These are phyloP conservation scores for Aspergillus neoniger DNA, from an alignment of 2,329 filamentous ascomycete species.

Conservation along the genomic window DNA sequence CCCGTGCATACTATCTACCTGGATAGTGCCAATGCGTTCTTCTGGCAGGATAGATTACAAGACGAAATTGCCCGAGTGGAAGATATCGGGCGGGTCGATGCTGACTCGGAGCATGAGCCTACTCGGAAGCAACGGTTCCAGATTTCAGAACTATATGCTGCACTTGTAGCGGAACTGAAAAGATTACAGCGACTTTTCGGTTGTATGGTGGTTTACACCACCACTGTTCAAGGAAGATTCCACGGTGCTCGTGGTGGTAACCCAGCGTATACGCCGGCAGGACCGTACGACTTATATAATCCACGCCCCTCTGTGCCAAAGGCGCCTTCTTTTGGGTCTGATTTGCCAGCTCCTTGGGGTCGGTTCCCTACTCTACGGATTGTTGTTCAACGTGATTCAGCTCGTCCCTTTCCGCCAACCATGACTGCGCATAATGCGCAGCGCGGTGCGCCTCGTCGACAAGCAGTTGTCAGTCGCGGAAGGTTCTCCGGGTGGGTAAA, in stretches of 20 bases:
- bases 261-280: slow-evolving; percentile 21
- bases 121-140: slow-evolving; percentile 32
- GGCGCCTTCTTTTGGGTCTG: slow-evolving; percentile 34
- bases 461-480: slow-evolving; percentile 37
- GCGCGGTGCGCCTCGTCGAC: slow-evolving; percentile 38
- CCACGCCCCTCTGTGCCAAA: slow-evolving; percentile 12
- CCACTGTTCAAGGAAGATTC: slow-evolving; percentile 21
- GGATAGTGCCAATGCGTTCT: slow-evolving; percentile 58
- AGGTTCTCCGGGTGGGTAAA: slow-evolving; percentile 43
- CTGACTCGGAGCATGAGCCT: slow-evolving; percentile 33
- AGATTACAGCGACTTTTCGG: slow-evolving; percentile 40
- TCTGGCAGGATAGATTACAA: slow-evolving; percentile 54
- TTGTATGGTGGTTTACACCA: slow-evolving; percentile 44
- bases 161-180: slow-evolving; percentile 35
- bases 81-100: slow-evolving; percentile 34
- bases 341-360: slow-evolving; percentile 43
- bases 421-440: slow-evolving; percentile 37
- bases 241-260: neutral
- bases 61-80: slow-evolving; percentile 46
- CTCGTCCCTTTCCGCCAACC: slow-evolving; percentile 39
- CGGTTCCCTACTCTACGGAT: slow-evolving; percentile 41
- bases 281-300: slow-evolving; percentile 22
- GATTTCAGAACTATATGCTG: slow-evolving; percentile 33
- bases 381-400: slow-evolving; percentile 37
- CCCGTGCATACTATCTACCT: slow-evolving; percentile 55